Conservation (phyloP, 2,329 filamentous ascomycete genomes). For the Canariomyces notabilis region DNA sequence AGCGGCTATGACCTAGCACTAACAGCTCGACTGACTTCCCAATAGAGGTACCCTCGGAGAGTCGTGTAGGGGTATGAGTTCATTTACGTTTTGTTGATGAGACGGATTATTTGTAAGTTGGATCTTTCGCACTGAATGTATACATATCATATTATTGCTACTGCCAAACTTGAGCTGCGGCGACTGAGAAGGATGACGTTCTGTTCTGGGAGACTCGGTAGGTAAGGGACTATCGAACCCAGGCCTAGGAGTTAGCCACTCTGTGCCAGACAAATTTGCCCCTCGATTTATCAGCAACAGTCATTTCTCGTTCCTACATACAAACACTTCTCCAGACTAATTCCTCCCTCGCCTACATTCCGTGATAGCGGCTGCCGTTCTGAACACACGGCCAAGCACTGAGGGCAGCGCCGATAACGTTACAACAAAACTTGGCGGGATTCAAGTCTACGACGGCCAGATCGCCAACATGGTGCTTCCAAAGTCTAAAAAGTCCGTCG, state of each 20-base stretch:
- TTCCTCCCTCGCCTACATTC: too few relatives aligned
- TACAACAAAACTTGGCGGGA: background rate
- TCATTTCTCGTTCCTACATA: too few relatives aligned
- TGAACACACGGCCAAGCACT: slow-evolving; percentile 5
- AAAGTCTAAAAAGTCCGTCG: slow-evolving; percentile 93
- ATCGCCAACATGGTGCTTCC: slow-evolving; percentile 52
- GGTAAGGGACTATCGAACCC: background rate
- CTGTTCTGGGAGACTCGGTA: too few relatives aligned
- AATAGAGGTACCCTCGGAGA: too few relatives aligned
- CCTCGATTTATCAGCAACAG: slow-evolving; percentile 36
- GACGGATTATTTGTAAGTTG: too few relatives aligned
- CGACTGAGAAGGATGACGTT: background rate
- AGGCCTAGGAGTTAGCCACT: background rate
- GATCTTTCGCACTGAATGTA: too few relatives aligned
- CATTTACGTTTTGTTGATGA: too few relatives aligned
- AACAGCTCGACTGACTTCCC: background rate
- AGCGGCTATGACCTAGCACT: slow-evolving; percentile 4
- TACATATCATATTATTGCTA: background rate
- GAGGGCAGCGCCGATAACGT: slow-evolving; percentile 8
- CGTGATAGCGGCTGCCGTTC: slow-evolving; percentile 1
- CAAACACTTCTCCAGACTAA: too few relatives aligned
- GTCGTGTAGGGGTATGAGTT: too few relatives aligned
- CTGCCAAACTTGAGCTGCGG: background rate
- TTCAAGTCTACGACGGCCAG: background rate
- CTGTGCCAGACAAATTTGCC: slow-evolving; percentile 37